Percentiles rank a stretch among this genome's conserved stretches.
phyloP scores from a whole-genome alignment of 805 yeast species.

The Nakazawaea holstii region DNA sequence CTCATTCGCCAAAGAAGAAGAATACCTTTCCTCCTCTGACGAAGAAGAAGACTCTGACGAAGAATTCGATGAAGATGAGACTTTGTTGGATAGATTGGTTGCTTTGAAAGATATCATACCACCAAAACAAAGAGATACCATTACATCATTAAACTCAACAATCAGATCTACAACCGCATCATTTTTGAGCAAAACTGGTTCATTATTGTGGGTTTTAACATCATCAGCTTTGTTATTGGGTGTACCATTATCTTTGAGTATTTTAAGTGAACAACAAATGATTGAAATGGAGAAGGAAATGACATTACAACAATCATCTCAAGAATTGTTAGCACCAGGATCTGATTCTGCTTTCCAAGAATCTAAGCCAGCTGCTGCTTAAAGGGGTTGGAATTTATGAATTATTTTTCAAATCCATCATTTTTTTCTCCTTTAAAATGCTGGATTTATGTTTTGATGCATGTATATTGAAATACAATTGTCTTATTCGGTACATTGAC shows the following conservation, averaged over 20 bases:
- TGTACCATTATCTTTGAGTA: constrained; percentile 86
- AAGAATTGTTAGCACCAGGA: constrained; percentile 68
- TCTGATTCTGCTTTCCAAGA: constrained; percentile 38
- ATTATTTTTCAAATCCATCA: not conserved
- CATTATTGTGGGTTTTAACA: constrained; percentile 77
- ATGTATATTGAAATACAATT: too few species aligned
- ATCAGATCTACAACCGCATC: constrained; percentile 36
- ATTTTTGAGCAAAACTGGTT: constrained; percentile 60
- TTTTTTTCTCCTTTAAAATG: too few species aligned
- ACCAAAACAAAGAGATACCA: constrained; percentile 66
- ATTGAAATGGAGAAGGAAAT: constrained; percentile 92
- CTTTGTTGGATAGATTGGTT: constrained; percentile 76
- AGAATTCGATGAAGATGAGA: constrained; percentile 81
- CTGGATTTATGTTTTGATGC: not conserved
- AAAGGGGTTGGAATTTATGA: not conserved
- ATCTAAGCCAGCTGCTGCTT: constrained; percentile 14
- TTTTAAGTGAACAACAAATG: constrained; percentile 88
- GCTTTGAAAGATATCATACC: constrained; percentile 92
- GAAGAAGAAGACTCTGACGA: constrained; percentile 55
- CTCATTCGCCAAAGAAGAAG: constrained; percentile 29
- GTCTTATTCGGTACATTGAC: not conserved
- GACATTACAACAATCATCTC: constrained; percentile 73
- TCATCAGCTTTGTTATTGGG: constrained; percentile 83
- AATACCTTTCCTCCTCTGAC: constrained; percentile 28
- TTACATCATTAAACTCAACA: constrained; percentile 24